These are phyloP conservation scores for Aspergillus sclerotioniger DNA, from an alignment of 495 filamentous ascomycete species.

Conservation along the genomic window DNA sequence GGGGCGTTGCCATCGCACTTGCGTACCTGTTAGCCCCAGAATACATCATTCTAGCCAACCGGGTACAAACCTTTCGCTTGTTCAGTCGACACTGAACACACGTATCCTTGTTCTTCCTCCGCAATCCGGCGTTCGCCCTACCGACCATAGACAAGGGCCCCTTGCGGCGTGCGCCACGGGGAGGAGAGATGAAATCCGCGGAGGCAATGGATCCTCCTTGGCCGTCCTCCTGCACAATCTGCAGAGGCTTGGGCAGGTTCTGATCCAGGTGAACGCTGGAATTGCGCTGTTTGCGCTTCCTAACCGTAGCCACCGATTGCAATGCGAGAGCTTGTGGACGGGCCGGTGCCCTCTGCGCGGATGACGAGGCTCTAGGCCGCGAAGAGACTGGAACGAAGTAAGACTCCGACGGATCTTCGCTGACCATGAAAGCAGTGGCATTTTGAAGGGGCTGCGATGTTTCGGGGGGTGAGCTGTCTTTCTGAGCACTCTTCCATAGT, in stretches of 20 bases:
- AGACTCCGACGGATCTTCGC: constrained; percentile 35
- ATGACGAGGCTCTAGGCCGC: constrained; percentile 27
- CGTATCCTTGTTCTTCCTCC: constrained; percentile 50
- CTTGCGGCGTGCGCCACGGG: constrained; percentile 47
- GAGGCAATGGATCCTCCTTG: constrained; percentile 47
- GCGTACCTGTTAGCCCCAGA: constrained; percentile 3
- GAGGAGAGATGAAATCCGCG: constrained; percentile 48
- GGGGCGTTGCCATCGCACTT: constrained; percentile 50
- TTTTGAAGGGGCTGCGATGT: constrained; percentile 26
- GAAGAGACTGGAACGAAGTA: constrained; percentile 28
- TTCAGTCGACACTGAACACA: constrained; percentile 50
- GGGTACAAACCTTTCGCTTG: constrained; percentile 43
- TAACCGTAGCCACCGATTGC: constrained; percentile 36
- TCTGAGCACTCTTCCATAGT: constrained; percentile 33
- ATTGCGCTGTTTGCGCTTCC: constrained; percentile 44
- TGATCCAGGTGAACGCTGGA: constrained; percentile 31
- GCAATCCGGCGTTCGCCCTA: constrained; percentile 44
- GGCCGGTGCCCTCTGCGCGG: constrained; percentile 26
- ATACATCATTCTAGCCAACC: not conserved
- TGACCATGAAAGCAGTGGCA: constrained; percentile 42
- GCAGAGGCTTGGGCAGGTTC: constrained; percentile 35
- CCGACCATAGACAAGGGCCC: constrained; percentile 45
- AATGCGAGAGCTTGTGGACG: constrained; percentile 35
- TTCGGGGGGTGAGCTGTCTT: constrained; percentile 26
- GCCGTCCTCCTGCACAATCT: constrained; percentile 50